Percentiles rank a stretch among this genome's conserved stretches.
These are phyloP conservation scores for Choiromyces venosus DNA, from an alignment of 495 filamentous ascomycete species.

Conservation along the genomic window DNA sequence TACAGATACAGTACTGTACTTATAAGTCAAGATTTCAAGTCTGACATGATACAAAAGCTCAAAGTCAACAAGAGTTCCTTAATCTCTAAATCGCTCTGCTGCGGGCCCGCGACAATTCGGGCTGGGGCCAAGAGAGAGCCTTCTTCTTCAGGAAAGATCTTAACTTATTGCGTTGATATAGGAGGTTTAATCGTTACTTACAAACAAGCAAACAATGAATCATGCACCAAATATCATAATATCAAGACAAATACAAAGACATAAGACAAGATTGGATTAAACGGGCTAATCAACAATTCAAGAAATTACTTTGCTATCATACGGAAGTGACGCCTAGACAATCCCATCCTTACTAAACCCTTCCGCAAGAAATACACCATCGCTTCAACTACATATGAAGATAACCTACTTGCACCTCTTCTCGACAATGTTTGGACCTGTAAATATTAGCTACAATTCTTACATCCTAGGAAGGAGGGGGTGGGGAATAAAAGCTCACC, in stretches of 20 bases:
- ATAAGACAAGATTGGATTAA: not conserved
- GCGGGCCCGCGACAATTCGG: too few relatives aligned
- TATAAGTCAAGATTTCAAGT: too few relatives aligned
- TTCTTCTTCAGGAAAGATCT: too few relatives aligned
- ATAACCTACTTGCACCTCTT: constrained; percentile 65
- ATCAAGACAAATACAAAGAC: not conserved
- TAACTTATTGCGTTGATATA: not conserved
- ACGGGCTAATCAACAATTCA: not conserved
- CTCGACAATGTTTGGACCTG: constrained; percentile 57
- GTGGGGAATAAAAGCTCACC: constrained; percentile 43
- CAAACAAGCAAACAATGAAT: too few relatives aligned
- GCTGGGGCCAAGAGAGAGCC: too few relatives aligned
- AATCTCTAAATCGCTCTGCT: too few relatives aligned
- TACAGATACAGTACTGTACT: too few relatives aligned
- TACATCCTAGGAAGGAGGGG: not conserved
- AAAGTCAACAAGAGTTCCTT: too few relatives aligned
- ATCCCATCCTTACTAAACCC: not conserved
- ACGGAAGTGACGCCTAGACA: not conserved
- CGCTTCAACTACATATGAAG: not conserved
- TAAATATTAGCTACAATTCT: not conserved
- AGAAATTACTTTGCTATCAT: not conserved
- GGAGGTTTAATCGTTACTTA: not conserved
- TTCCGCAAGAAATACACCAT: not conserved
- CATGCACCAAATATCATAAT: not conserved
- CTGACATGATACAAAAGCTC: too few relatives aligned